Conservation (phyloP, 1,284 basidiomycete genomes). For the Austroboletus novae-zelandiae region DNA sequence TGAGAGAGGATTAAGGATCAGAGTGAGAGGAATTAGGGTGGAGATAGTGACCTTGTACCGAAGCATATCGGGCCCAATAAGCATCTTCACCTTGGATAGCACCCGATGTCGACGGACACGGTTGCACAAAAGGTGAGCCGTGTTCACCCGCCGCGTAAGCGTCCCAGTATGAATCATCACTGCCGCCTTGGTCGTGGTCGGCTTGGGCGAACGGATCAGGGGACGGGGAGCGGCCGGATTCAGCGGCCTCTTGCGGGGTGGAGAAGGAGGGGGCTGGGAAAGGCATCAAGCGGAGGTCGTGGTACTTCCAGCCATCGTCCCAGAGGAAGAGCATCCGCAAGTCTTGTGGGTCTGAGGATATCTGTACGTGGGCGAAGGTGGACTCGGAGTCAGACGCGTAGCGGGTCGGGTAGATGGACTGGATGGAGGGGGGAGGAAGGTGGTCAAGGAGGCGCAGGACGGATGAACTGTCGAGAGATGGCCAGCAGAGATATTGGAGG, state of each 20-base stretch:
- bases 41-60: slow-evolving; percentile 56
- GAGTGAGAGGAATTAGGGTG: slow-evolving; percentile 2
- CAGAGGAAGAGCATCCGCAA: slow-evolving; percentile 68
- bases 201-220: slow-evolving; percentile 13
- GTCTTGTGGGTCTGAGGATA: slow-evolving; percentile 40
- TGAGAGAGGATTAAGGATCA: slow-evolving; percentile 2
- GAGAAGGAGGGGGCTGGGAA: slow-evolving; percentile 55
- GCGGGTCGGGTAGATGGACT: slow-evolving; percentile 42
- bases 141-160: slow-evolving; percentile 47
- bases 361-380: slow-evolving; percentile 59
- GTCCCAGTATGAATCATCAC: slow-evolving; percentile 65
- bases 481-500: slow-evolving; percentile 66
- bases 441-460: slow-evolving; percentile 47
- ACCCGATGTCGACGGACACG: neutral
- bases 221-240: neutral
- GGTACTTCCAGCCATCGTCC: slow-evolving; percentile 67
- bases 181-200: slow-evolving; percentile 30
- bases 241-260: slow-evolving; percentile 36
- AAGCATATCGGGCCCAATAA: slow-evolving; percentile 71
- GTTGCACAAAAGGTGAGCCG: slow-evolving; percentile 16
- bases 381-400: slow-evolving; percentile 62
- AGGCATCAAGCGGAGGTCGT: slow-evolving; percentile 68
- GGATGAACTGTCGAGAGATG: slow-evolving; percentile 41
- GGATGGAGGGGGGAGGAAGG: slow-evolving; percentile 28
- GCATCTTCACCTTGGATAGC: slow-evolving; percentile 50